Evolutionary conservation across 2,329 filamentous ascomycete genomes (phyloP).

Genomic region (Epichloe baconii): DNA sequence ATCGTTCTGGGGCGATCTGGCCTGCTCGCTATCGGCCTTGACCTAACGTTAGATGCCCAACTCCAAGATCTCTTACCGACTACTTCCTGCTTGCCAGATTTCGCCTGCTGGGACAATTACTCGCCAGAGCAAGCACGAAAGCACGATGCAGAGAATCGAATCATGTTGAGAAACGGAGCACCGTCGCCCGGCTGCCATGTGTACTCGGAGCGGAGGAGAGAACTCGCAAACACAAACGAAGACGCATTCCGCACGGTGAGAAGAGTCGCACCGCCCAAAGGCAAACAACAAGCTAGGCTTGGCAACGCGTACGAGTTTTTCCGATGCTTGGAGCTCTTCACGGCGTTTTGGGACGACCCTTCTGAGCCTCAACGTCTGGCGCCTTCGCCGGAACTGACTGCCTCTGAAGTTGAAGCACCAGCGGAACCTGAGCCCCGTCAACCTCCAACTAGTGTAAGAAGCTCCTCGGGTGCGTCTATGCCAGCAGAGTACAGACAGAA

Average conservation of each 20-base stretch:
- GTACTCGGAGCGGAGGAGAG: slow-evolving; percentile 44
- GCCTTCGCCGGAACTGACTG: slow-evolving; percentile 19
- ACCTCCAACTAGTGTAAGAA: slow-evolving; percentile 21
- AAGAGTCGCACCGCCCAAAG: slow-evolving; percentile 40
- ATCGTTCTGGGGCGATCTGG: slow-evolving; percentile 27
- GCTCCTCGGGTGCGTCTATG: slow-evolving; percentile 39
- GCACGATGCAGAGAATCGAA: slow-evolving; percentile 34
- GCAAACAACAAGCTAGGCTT: slow-evolving; percentile 39
- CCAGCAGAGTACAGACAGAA: slow-evolving; percentile 44
- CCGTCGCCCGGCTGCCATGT: slow-evolving; percentile 42
- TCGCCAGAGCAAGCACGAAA: slow-evolving; percentile 35
- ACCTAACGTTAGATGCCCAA: slow-evolving; percentile 38
- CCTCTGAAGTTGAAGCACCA: slow-evolving; percentile 9
- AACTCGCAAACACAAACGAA: slow-evolving; percentile 43
- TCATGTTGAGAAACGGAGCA: slow-evolving; percentile 37
- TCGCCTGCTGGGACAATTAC: slow-evolving; percentile 36
- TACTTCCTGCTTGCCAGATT: slow-evolving; percentile 37
- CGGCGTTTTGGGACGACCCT: slow-evolving; percentile 49
- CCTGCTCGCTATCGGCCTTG: slow-evolving; percentile 44
- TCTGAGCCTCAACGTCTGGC: slow-evolving; percentile 24
- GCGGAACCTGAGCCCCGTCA: slow-evolving; percentile 7
- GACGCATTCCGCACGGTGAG: slow-evolving; percentile 49
- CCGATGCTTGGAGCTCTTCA: slow-evolving; percentile 46
- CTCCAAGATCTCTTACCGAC: slow-evolving; percentile 40
- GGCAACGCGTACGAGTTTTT: slow-evolving; percentile 56